Percentiles rank a stretch among this genome's conserved stretches.
These are phyloP conservation scores for Pichia sp. DNA, from an alignment of 1,139 yeast species.

Conservation along the genomic window DNA sequence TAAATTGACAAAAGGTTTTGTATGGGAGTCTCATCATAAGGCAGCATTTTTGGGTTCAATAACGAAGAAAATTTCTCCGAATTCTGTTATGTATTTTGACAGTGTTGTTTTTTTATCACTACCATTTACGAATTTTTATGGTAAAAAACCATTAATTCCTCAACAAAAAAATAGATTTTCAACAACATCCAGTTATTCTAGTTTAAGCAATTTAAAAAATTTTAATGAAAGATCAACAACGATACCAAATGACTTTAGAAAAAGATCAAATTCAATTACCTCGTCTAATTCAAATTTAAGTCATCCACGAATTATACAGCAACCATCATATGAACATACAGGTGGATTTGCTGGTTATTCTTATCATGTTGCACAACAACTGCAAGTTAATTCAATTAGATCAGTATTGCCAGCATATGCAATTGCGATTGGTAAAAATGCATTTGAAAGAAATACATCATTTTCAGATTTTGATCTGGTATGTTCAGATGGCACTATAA, in stretches of 20 bases:
- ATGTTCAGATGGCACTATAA: conserved; percentile 58
- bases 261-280: conserved; percentile 1
- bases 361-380: conserved; percentile 68
- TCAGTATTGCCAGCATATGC: conserved; percentile 73
- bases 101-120: conserved; percentile 52
- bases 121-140: conserved; percentile 57
- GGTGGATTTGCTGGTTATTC: conserved; percentile 56
- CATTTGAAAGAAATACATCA: conserved; percentile 59
- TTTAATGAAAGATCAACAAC: neutral
- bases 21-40: conserved; percentile 73
- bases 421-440: conserved; percentile 67
- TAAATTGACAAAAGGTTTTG: conserved; percentile 60
- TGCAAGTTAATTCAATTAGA: conserved; percentile 57
- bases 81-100: conserved; percentile 56
- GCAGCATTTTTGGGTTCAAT: conserved; percentile 51
- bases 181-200: neutral
- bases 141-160: conserved; percentile 14
- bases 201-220: neutral
- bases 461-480: conserved; percentile 68
- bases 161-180: neutral
- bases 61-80: conserved; percentile 41
- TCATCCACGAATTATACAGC: neutral
- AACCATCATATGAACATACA: conserved; percentile 3
- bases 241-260: neutral
- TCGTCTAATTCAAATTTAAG: conserved; percentile 7